Evolutionary conservation across 352 stramenopile species (phyloP).

Genomic region (Aphanomyces euteiches): DNA sequence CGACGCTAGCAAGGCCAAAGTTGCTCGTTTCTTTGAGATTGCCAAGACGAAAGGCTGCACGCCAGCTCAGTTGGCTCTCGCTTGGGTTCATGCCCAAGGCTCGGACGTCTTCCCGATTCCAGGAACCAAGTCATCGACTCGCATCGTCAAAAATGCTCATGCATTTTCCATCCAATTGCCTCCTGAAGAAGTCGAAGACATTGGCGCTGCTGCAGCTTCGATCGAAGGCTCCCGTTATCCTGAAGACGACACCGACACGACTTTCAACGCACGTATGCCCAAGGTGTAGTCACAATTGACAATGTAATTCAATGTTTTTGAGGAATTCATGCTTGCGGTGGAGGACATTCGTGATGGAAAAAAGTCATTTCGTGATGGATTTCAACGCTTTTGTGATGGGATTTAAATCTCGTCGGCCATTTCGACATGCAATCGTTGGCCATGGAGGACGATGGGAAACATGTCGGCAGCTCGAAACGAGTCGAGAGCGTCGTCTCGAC

Average conservation of each 20-base stretch:
- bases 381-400: too few relatives aligned
- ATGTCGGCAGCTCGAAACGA: too few relatives aligned
- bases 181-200: constrained; percentile 1
- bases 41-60: constrained; percentile 31
- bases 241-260: not conserved
- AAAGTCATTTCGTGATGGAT: too few relatives aligned
- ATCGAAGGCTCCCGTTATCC: not conserved
- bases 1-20: constrained; percentile 2
- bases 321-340: too few relatives aligned
- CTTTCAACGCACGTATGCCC: not conserved
- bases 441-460: too few relatives aligned
- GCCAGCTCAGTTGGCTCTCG: constrained; percentile 34
- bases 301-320: too few relatives aligned
- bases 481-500: too few relatives aligned
- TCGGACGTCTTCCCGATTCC: constrained; percentile 36
- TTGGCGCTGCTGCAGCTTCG: not conserved
- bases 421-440: too few relatives aligned
- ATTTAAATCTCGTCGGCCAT: too few relatives aligned
- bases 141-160: constrained; percentile 30
- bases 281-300: not conserved
- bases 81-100: constrained; percentile 34
- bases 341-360: too few relatives aligned
- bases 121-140: constrained; percentile 27
- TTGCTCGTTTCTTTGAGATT: constrained; percentile 17
- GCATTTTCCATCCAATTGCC: constrained; percentile 9